phyloP scores from a whole-genome alignment of 2,329 filamentous ascomycete species.

The Drechslerella dactyloides region DNA sequence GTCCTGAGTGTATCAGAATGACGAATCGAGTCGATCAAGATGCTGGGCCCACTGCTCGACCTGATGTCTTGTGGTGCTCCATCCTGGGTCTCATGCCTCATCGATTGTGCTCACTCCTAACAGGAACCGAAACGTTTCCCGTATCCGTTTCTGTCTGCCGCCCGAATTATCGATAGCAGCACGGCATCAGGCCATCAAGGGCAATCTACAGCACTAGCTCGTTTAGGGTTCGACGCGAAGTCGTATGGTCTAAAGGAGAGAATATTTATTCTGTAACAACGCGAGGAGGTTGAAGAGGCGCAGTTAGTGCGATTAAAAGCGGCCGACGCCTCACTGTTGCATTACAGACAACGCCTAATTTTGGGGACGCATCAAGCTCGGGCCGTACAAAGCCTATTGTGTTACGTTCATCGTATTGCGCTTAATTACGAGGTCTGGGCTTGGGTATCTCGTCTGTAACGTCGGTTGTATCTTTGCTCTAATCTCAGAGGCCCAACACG shows the following conservation, averaged over 20 bases:
- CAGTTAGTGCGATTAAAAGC: constrained; percentile 21
- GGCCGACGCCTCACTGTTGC: constrained; percentile 27
- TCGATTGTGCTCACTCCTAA: not conserved
- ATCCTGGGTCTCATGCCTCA: not conserved
- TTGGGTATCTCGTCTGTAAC: no score
- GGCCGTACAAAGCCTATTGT: not conserved
- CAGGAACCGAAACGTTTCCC: not conserved
- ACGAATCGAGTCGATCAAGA: constrained; percentile 36
- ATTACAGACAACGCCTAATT: constrained; percentile 35
- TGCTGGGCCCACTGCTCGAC: constrained; percentile 23
- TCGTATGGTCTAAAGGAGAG: not conserved
- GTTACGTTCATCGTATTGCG: not conserved
- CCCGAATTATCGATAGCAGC: not conserved
- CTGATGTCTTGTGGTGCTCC: not conserved
- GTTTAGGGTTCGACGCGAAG: no score
- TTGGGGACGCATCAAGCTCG: constrained; percentile 6
- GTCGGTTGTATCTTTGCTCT: no score
- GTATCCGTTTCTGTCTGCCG: not conserved
- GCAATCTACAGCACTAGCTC: no score
- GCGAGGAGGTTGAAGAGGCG: constrained; percentile 32
- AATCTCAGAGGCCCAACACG: no score
- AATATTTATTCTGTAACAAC: not conserved
- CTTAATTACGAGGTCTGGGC: no score
- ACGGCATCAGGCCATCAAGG: not conserved
- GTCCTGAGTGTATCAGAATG: constrained; percentile 36